Base-by-base conservation (phyloP, 305 asterid species). In the Plantago lanceolata region DNA sequence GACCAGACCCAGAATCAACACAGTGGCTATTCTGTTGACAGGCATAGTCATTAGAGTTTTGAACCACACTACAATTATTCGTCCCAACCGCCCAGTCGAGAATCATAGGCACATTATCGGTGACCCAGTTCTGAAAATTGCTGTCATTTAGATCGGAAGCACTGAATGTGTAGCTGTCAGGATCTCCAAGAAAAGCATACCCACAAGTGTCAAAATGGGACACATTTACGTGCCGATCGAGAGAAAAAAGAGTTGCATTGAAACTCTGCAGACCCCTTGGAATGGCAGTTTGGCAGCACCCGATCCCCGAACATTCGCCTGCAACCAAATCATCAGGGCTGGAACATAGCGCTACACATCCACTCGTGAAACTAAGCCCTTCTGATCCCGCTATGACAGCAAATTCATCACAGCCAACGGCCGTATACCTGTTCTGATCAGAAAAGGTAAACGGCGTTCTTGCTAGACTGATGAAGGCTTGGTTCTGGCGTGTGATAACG, bases 131-230 rank as follows among this genome's bases (percentile, higher is more conserved):
- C 58, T 26, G 28, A 15, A 70, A 55, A 6, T 18, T 48, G 11
- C 35, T 19, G 47, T 73, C 76, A 5, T 19, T 35, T 3, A 82
- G 45, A 48, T 82, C 87, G 13, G 67, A 48, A 4, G 68, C 24
- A 0, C 48, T 19, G 49, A 81, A 81, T 0, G 12, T 54, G 37
- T 57, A 81, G n/a, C 64, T 65, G 4, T 62, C 44, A 15, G 68
- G 68, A 44, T 86, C 90, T 6, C 78, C 90, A 8, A 86, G 76
- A 65, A 86, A 86, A 1, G 84, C 77, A 55, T 81, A 78, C 1
- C 79, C 71, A 51, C 90, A 84, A 1, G 74, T 71, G 15, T 68
- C 21, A 44, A 73, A 81, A 20, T 79, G 28, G 70, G 63, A 67
- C 3, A 81, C 69, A 0, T 11, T 0, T 0, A 14, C 64, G 48